These are phyloP conservation scores for Neonectria hederae DNA, from an alignment of 2,329 filamentous ascomycete species.

Conservation along the genomic window DNA sequence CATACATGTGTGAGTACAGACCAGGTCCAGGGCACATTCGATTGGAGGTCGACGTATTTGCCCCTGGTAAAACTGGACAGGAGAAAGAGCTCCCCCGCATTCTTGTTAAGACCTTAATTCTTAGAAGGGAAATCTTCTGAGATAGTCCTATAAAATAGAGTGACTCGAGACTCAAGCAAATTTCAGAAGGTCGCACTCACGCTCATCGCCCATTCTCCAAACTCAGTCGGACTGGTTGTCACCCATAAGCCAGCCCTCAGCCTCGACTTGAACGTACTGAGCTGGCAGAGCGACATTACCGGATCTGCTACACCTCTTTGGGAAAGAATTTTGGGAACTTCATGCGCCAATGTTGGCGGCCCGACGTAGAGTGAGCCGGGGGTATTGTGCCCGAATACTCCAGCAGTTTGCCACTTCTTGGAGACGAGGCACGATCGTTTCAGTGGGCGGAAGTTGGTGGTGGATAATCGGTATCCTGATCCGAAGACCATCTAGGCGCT, in stretches of 20 bases:
- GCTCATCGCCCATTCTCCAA: background rate
- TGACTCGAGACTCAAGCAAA: background rate
- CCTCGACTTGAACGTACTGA: background rate
- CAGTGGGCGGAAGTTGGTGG: background rate
- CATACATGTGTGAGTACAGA: background rate
- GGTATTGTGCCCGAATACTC: background rate
- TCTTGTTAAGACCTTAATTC: background rate
- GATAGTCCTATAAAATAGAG: background rate
- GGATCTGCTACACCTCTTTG: slow-evolving; percentile 1
- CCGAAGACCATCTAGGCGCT: background rate
- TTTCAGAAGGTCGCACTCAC: background rate
- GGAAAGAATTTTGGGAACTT: background rate
- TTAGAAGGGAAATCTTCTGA: background rate
- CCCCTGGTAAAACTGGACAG: background rate
- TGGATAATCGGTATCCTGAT: slow-evolving; percentile 6
- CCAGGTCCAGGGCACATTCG: background rate
- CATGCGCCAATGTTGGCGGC: background rate
- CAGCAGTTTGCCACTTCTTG: background rate
- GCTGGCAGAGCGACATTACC: background rate
- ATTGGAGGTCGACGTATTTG: background rate
- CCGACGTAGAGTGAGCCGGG: background rate
- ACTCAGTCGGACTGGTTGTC: background rate
- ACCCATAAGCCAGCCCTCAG: background rate
- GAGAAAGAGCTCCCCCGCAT: background rate
- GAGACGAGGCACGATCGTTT: background rate